phyloP scores from a whole-genome alignment of 2,329 filamentous ascomycete genomes.

The Cladophialophora yegresii region DNA sequence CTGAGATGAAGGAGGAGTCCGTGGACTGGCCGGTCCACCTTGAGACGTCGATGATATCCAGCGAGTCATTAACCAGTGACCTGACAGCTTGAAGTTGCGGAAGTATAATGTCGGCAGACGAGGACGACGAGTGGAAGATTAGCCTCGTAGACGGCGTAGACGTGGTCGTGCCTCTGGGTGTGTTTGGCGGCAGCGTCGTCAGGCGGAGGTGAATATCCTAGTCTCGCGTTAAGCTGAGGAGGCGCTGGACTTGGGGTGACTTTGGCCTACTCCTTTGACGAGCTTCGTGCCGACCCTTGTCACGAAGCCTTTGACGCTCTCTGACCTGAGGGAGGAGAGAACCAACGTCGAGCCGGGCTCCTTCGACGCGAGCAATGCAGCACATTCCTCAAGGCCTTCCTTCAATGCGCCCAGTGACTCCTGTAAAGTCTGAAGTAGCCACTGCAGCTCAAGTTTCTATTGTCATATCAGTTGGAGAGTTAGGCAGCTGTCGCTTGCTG shows the following conservation, averaged over 20 bases:
- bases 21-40: slow-evolving; percentile 69
- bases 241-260: slow-evolving; percentile 4
- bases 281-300: slow-evolving; percentile 88
- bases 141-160: slow-evolving; percentile 53
- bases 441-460: slow-evolving; percentile 57
- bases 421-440: slow-evolving; percentile 63
- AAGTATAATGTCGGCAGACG: slow-evolving; percentile 63
- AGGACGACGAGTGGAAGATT: slow-evolving; percentile 56
- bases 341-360: slow-evolving; percentile 87
- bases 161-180: slow-evolving; percentile 39
- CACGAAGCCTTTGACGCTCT: slow-evolving; percentile 87
- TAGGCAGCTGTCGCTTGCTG: neutral
- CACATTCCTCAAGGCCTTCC: slow-evolving; percentile 82
- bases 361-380: slow-evolving; percentile 77
- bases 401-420: slow-evolving; percentile 64
- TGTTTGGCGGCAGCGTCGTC: slow-evolving; percentile 60
- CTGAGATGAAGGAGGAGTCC: slow-evolving; percentile 59
- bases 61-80: slow-evolving; percentile 75
- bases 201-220: slow-evolving; percentile 77
- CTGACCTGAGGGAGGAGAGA: slow-evolving; percentile 80
- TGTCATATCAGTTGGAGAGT: slow-evolving; percentile 14
- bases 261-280: slow-evolving; percentile 74
- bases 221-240: neutral
- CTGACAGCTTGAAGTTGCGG: slow-evolving; percentile 71
- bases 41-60: slow-evolving; percentile 79